phyloP scores from a whole-genome alignment of 1,284 basidiomycete genomes.

The Athelia psychrophila region DNA sequence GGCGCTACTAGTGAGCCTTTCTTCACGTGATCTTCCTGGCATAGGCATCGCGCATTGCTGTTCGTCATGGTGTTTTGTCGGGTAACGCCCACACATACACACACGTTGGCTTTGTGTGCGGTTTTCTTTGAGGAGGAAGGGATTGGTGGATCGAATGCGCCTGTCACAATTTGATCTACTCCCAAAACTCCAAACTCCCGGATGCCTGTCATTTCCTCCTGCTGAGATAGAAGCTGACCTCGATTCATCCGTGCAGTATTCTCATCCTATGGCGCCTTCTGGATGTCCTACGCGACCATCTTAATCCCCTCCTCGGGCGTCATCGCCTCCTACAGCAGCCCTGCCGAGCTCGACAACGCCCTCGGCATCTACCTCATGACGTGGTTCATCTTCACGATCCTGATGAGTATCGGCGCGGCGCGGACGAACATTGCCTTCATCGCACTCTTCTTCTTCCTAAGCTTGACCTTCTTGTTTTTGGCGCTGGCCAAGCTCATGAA shows the following conservation, averaged over 20 bases:
- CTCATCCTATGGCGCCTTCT: slow-evolving; percentile 72
- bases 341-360: slow-evolving; percentile 49
- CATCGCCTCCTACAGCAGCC: slow-evolving; percentile 39
- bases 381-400: slow-evolving; percentile 66
- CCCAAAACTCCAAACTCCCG: slow-evolving; percentile 65
- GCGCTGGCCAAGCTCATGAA: slow-evolving; percentile 41
- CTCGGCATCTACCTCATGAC: slow-evolving; percentile 65
- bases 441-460: slow-evolving; percentile 72
- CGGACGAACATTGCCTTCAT: slow-evolving; percentile 67
- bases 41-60: background rate
- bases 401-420: slow-evolving; percentile 57
- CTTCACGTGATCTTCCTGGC: background rate
- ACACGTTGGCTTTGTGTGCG: no score
- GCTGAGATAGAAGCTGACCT: slow-evolving; percentile 41
- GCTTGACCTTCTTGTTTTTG: slow-evolving; percentile 60
- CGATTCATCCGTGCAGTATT: slow-evolving; percentile 50
- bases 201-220: slow-evolving; percentile 68
- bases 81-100: no score
- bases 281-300: slow-evolving; percentile 73
- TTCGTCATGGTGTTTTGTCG: background rate
- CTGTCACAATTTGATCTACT: slow-evolving; percentile 24
- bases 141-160: no score
- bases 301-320: slow-evolving; percentile 65
- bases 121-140: no score
- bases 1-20: slow-evolving; percentile 60